Evolutionary conservation across 352 stramenopile genomes (phyloP), one percentile per base, ranked within the genome.

Genomic region (Aphanomyces cochlioides): DNA sequence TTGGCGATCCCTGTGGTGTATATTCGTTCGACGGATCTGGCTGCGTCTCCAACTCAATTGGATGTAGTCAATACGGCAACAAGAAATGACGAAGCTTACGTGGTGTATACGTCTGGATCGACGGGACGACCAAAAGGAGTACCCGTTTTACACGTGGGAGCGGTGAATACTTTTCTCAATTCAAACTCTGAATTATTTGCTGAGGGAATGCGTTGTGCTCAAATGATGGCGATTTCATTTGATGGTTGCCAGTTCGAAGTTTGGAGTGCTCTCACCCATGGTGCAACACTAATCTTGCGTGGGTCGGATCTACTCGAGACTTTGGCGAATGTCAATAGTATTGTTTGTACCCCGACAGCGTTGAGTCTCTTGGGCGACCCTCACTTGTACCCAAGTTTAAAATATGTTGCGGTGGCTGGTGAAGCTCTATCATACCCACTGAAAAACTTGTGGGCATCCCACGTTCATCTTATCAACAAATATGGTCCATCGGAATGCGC

Each of bases 101-200:
- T 92, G 19, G 76, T 92, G 19, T 61, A 61, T 37, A 61, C 54
- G 21, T 61, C 54, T 61, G 54, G 54, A 10, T 61, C 54, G 54
- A 61, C 54, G 7, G 54, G 54, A 1, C 39, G 43, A 17, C 54
- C 54, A 1, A 61, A 61, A 61, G 54, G 54, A 12, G 54, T 61
- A 13, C 54, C 54, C 43, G 54, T 61, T 39, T 37, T 41, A 17
- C 54, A 61, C 54, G n/a, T 75, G 12, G 39, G 15, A 10, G 38
- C 38, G 6, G 7, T 67, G 58, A 54, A 67, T 38, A n/a, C 54
- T n/a, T 4, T 37, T 1, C 2, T n/a, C 0, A 17, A 39, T 13
- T 61, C 54, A 5, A 45, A 28, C 21, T 2, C 4, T 1, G 0
- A 45, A 2, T 3, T 28, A 1, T 40, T 50, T 50, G 34, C 43